Percentiles rank a stretch among this genome's conserved stretches.
phyloP scores from a whole-genome alignment of 371 early-diverging fungal genomes.

The Circinella umbellata region DNA sequence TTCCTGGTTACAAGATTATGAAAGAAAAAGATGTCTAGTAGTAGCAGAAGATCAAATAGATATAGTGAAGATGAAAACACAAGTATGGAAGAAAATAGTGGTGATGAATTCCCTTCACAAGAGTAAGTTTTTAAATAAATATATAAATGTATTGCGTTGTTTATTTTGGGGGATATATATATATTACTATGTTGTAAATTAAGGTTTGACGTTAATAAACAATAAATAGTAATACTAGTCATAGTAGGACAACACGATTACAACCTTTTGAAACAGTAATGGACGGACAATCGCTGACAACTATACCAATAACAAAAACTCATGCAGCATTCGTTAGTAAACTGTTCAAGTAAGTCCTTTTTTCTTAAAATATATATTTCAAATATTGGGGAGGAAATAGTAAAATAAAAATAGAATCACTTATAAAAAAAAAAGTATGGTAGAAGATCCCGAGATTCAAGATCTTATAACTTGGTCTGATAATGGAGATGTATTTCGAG shows the following conservation, averaged over 20 bases:
- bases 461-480: conserved; percentile 69
- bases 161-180: too few species aligned
- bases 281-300: conserved; percentile 2
- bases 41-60: conserved; percentile 3
- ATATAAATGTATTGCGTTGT: too few species aligned
- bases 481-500: conserved; percentile 69
- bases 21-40: background rate
- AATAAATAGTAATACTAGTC: background rate
- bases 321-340: conserved; percentile 77
- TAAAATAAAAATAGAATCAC: background rate
- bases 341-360: conserved; percentile 60
- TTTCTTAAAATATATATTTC: too few species aligned
- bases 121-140: background rate
- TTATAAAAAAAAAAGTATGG: conserved; percentile 42
- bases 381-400: too few species aligned
- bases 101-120: background rate
- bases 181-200: too few species aligned
- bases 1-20: background rate
- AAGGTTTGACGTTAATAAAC: background rate
- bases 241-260: background rate
- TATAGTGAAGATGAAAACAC: background rate
- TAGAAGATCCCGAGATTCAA: conserved; percentile 62
- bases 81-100: conserved; percentile 5
- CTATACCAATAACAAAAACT: conserved; percentile 24
- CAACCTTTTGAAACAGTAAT: conserved; percentile 7